phyloP scores from a whole-genome alignment of 768 basidiomycete genomes.

The Rhodotorula sphaerocarpa region DNA sequence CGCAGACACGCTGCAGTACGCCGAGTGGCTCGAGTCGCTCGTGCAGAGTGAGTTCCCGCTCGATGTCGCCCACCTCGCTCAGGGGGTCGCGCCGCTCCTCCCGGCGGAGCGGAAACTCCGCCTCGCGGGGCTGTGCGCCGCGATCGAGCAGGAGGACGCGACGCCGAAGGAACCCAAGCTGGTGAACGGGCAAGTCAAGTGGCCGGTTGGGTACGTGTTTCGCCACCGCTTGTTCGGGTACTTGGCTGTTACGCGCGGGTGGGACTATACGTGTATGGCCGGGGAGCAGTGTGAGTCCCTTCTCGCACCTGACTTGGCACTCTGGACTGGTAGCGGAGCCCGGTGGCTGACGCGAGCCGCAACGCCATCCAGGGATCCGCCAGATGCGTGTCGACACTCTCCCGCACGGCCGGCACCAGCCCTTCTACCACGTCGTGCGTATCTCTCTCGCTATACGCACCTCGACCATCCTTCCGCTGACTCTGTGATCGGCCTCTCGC shows the following conservation, averaged over 20 bases:
- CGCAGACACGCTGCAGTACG: not conserved
- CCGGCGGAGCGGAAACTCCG: too few species aligned
- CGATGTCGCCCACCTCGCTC: conserved; percentile 9
- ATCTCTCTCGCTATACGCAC: not conserved
- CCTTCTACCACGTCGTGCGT: conserved; percentile 31
- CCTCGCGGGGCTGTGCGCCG: conserved; percentile 3
- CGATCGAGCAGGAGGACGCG: conserved; percentile 19
- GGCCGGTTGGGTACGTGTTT: conserved; percentile 19
- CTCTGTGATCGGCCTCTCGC: too few species aligned
- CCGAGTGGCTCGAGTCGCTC: conserved; percentile 26
- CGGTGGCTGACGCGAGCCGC: too few species aligned
- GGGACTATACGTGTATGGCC: conserved; percentile 31
- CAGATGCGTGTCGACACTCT: conserved; percentile 29
- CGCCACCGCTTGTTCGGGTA: conserved; percentile 24
- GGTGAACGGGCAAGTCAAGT: conserved; percentile 3
- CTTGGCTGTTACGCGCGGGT: conserved; percentile 17
- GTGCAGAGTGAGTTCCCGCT: conserved; percentile 22
- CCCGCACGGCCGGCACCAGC: conserved; percentile 18
- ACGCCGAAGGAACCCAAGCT: not conserved
- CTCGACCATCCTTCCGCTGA: not conserved
- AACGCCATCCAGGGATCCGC: conserved; percentile 15
- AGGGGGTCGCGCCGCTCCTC: not conserved
- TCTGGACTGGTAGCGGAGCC: too few species aligned
- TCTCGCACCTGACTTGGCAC: too few species aligned
- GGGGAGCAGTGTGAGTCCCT: conserved; percentile 31